Percentiles rank a stretch among this genome's conserved stretches.
phyloP scores from a whole-genome alignment of 2,329 filamentous ascomycete genomes.

The Waltergamsia citrina region DNA sequence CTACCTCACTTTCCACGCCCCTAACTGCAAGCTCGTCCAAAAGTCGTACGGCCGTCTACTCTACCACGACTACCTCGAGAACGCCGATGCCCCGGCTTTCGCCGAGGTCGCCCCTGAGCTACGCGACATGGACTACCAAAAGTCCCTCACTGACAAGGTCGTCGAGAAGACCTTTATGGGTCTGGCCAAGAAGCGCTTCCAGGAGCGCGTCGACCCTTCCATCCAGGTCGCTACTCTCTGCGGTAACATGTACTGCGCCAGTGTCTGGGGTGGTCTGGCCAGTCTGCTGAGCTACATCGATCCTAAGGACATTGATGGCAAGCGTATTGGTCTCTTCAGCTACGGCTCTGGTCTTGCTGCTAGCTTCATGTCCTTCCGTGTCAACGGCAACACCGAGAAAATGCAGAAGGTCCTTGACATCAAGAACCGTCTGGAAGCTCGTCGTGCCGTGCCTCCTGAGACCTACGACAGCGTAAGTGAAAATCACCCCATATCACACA shows the following conservation, averaged over 20 bases:
- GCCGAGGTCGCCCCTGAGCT: constrained; percentile 68
- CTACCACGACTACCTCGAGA: constrained; percentile 75
- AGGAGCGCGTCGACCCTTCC: constrained; percentile 63
- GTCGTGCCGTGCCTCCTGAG: constrained; percentile 58
- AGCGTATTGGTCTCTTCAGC: constrained; percentile 68
- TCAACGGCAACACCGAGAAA: constrained; percentile 59
- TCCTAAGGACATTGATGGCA: constrained; percentile 55
- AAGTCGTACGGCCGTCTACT: constrained; percentile 78
- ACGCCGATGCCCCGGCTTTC: constrained; percentile 59
- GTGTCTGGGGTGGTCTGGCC: constrained; percentile 69
- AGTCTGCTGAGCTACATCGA: constrained; percentile 58
- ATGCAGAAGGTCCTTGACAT: constrained; percentile 63
- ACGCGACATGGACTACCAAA: constrained; percentile 68
- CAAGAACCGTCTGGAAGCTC: constrained; percentile 54
- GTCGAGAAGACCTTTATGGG: constrained; percentile 83
- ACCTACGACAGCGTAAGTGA: constrained; percentile 62
- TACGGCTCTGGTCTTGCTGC: constrained; percentile 69
- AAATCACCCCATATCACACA: constrained; percentile 1
- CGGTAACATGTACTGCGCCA: constrained; percentile 60
- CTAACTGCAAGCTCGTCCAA: constrained; percentile 78
- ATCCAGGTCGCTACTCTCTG: constrained; percentile 72
- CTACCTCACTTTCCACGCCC: constrained; percentile 74
- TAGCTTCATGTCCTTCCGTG: constrained; percentile 64
- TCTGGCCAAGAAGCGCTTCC: constrained; percentile 75
- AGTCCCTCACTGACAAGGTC: constrained; percentile 70